Base-by-base conservation (phyloP, 495 filamentous ascomycete genomes). In the Lophium mytilinum region DNA sequence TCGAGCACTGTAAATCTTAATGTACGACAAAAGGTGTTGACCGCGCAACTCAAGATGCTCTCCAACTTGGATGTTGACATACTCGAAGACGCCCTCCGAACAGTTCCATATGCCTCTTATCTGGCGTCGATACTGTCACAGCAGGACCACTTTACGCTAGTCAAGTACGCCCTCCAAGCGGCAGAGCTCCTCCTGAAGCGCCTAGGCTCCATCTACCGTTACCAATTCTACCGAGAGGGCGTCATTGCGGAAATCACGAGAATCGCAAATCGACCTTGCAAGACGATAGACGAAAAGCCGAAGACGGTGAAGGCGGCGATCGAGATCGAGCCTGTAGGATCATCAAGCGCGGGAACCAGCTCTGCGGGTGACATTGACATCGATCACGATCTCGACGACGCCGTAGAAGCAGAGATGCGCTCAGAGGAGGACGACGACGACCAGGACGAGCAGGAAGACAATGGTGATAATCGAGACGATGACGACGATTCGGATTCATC, bases 1-100 rank as follows among this genome's bases (percentile, higher is more conserved):
- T 95, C 93, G 2, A 97, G 93, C 71, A 99, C 94, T 4, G 92
- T 99, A 55, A 99, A 99, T 68, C 75, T 97, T n/a, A 87, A 78
- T 49, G 94, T 99, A 14, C 89, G 94, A n/a, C 89, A 97, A 64
- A 96, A 94, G 74, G 94, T 97, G 15, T 78, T 99, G 41, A 87
- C 83, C 34, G 93, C 94, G 17, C 94, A 99, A 62, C 76, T 97
- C 34, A 96, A 97, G 74, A 97, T 99, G 90, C 80, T 99, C 11
- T 95, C 90, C n/a, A 95, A 96, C 61, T 66, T 97, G 17, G 91
- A 96, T 64, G 78, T 80, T 10, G 77, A 79, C 37, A 87, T 99
- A 43, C 78, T 99, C 12, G 81, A 88, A 55, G 92, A 95, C 50
- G 85, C 93, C 39, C 73, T 99, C 15, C 87, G 87, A n/a, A 78